These are phyloP conservation scores for Verticillium albo-atrum DNA, from an alignment of 2,329 filamentous ascomycete species.

Conservation along the genomic window DNA sequence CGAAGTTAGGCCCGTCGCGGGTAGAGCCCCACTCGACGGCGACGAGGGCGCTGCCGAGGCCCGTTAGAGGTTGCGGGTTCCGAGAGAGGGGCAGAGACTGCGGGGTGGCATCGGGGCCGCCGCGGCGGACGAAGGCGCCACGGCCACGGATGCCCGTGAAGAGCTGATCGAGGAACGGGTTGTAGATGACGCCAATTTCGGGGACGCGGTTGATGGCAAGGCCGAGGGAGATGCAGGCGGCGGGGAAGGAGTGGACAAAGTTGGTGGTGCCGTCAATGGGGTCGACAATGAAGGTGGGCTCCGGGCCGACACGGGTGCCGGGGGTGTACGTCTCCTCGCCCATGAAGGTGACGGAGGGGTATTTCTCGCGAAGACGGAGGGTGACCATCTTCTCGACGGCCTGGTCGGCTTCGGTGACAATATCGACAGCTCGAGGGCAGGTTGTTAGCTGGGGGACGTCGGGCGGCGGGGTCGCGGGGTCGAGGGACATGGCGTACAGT, in stretches of 20 bases:
- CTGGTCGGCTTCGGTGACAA: slow-evolving; percentile 65
- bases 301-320: slow-evolving; percentile 55
- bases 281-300: slow-evolving; percentile 76
- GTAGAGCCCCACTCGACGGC: slow-evolving; percentile 71
- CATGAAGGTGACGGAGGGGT: slow-evolving; percentile 60
- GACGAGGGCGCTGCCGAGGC: slow-evolving; percentile 60
- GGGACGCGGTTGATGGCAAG: slow-evolving; percentile 60
- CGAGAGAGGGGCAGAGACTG: slow-evolving; percentile 34
- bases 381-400: slow-evolving; percentile 61
- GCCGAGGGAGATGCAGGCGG: slow-evolving; percentile 73
- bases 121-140: slow-evolving; percentile 57
- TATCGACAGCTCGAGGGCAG: slow-evolving; percentile 51
- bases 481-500: slow-evolving; percentile 40
- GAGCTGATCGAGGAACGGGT: slow-evolving; percentile 66
- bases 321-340: slow-evolving; percentile 74
- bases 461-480: not conserved
- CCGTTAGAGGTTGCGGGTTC: slow-evolving; percentile 50
- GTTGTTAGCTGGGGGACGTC: not conserved
- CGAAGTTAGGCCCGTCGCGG: slow-evolving; percentile 65
- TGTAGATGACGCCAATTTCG: slow-evolving; percentile 72
- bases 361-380: slow-evolving; percentile 42
- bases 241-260: slow-evolving; percentile 72
- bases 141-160: slow-evolving; percentile 65
- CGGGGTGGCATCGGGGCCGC: slow-evolving; percentile 28
- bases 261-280: slow-evolving; percentile 82